Conservation (phyloP, 495 filamentous ascomycete species). For the Penicillium waksmanii region DNA sequence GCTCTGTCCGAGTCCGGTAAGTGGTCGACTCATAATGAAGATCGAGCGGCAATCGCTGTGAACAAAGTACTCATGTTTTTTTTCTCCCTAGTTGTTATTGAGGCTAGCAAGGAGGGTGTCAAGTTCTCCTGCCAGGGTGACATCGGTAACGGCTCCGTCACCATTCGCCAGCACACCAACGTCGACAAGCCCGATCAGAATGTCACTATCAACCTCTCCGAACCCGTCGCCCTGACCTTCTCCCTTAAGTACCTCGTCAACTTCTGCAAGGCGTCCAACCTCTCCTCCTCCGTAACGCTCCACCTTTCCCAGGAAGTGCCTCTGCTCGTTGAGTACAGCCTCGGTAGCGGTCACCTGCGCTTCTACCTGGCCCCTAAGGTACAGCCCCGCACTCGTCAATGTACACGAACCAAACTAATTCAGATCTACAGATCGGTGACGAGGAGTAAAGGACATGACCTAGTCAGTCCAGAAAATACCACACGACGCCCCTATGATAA, state of each 20-base stretch:
- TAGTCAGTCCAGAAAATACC: constrained; percentile 19
- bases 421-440: constrained; percentile 73
- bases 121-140: constrained; percentile 94
- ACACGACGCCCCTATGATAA: constrained; percentile 39
- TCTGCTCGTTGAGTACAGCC: constrained; percentile 87
- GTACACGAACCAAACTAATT: constrained; percentile 10
- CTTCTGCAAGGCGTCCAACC: constrained; percentile 95
- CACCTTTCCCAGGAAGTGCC: constrained; percentile 96
- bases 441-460: constrained; percentile 67
- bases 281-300: constrained; percentile 83
- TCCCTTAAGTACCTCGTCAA: constrained; percentile 99
- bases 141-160: constrained; percentile 93
- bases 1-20: constrained; percentile 92
- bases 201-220: constrained; percentile 85
- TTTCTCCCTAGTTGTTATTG: constrained; percentile 74
- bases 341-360: constrained; percentile 86
- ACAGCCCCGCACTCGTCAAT: constrained; percentile 27
- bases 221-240: constrained; percentile 95
- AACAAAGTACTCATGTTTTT: constrained; percentile 4
- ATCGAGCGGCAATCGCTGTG: background rate
- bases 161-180: constrained; percentile 84
- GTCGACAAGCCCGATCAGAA: constrained; percentile 88
- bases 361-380: constrained; percentile 99
- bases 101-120: constrained; percentile 95
- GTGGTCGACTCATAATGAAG: constrained; percentile 19